phyloP scores from a whole-genome alignment of 1,139 yeast species.

The Geotrichum australiense region DNA sequence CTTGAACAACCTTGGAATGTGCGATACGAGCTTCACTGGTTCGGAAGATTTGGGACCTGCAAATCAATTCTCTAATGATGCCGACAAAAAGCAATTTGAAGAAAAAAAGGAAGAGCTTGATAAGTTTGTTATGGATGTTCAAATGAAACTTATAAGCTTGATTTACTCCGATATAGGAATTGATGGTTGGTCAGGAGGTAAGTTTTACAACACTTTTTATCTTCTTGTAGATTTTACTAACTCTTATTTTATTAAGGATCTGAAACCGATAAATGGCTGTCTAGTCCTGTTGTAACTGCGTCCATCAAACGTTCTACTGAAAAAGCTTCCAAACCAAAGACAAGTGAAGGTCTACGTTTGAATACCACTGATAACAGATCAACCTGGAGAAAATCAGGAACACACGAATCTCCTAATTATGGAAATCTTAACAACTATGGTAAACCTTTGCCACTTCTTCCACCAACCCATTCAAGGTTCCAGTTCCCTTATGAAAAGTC shows the following conservation, averaged over 20 bases:
- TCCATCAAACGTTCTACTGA: conserved; percentile 9
- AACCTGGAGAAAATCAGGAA: conserved; percentile 10
- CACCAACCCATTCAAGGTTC: not conserved
- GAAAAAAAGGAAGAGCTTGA: conserved; percentile 24
- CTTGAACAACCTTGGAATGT: conserved; percentile 2
- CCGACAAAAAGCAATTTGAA: conserved; percentile 8
- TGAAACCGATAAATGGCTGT: conserved; percentile 32
- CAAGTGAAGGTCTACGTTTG: conserved; percentile 1
- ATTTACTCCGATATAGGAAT: conserved; percentile 30
- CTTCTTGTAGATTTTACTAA: too few species aligned
- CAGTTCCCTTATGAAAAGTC: conserved; percentile 28
- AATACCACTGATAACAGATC: conserved; percentile 9
- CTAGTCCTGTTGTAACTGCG: conserved; percentile 23
- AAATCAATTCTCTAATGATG: conserved; percentile 11
- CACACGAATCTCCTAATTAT: conserved; percentile 13
- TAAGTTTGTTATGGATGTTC: conserved; percentile 25
- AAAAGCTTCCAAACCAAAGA: conserved; percentile 1
- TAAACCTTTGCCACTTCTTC: conserved; percentile 7
- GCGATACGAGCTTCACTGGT: conserved; percentile 8
- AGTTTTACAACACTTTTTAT: conserved; percentile 7
- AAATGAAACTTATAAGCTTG: conserved; percentile 29
- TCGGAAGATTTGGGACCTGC: conserved; percentile 7
- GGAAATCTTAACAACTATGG: conserved; percentile 13
- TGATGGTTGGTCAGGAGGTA: conserved; percentile 28
- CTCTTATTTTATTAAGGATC: conserved; percentile 22